phyloP scores from a whole-genome alignment of 164 flowering plant genomes.

The Akebia trifoliata region DNA sequence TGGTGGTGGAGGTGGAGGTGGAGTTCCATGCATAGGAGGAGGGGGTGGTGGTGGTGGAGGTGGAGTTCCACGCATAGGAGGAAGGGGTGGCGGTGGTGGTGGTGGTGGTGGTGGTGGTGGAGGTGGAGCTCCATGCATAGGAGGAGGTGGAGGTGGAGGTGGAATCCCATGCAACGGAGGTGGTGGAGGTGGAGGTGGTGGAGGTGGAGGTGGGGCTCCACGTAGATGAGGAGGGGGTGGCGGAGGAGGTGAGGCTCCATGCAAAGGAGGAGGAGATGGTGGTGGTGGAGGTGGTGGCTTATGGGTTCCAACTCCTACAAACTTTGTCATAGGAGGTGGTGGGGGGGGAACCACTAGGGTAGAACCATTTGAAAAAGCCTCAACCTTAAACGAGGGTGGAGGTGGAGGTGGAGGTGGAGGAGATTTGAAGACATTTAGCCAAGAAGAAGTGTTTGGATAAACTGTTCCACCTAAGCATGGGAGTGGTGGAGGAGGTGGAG shows the following conservation, averaged over 20 bases:
- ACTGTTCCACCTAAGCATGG: too few species aligned
- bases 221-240: neutral
- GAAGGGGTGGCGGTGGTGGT: constrained; percentile 10
- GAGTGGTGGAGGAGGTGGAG: neutral
- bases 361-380: neutral
- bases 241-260: neutral
- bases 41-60: constrained; percentile 18
- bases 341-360: neutral
- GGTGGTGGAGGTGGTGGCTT: constrained; percentile 4
- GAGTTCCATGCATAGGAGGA: constrained; percentile 14
- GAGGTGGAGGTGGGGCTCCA: neutral
- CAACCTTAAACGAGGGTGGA: neutral
- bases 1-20: constrained; percentile 20
- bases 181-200: constrained; percentile 1
- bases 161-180: constrained; percentile 6
- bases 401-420: neutral
- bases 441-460: too few species aligned
- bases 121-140: constrained; percentile 8
- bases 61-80: neutral
- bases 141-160: constrained; percentile 32
- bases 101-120: constrained; percentile 24
- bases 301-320: neutral
- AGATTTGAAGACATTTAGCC: too few species aligned
- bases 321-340: neutral
- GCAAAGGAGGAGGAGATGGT: neutral